Percentiles rank a stretch among this genome's conserved stretches.
phyloP scores from a whole-genome alignment of 2,329 filamentous ascomycete species.

The Rutstroemia sp. region DNA sequence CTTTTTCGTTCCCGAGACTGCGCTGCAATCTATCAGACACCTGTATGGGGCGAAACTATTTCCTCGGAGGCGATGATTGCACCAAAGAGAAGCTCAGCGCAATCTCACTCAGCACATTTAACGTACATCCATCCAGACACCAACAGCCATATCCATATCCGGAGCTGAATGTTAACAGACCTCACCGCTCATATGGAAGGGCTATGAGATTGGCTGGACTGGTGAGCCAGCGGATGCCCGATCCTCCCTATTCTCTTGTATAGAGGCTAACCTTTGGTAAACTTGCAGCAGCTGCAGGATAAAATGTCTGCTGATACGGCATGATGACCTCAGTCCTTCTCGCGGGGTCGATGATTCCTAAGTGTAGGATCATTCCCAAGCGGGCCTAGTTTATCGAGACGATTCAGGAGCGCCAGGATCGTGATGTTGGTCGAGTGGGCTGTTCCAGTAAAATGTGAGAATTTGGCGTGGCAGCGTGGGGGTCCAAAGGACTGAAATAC shows the following conservation, averaged over 20 bases:
- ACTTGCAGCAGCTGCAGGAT: constrained; percentile 3
- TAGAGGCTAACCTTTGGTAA: background rate
- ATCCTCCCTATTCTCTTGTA: background rate
- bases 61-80: background rate
- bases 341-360: constrained; percentile 4
- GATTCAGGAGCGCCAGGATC: background rate
- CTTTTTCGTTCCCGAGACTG: background rate
- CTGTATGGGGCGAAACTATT: background rate
- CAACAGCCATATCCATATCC: background rate
- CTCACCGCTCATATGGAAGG: background rate
- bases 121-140: background rate
- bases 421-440: background rate
- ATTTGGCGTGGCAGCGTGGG: background rate
- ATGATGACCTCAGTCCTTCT: constrained; percentile 6
- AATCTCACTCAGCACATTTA: constrained; percentile 6
- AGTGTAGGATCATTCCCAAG: background rate
- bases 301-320: constrained; percentile 8
- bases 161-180: constrained; percentile 1
- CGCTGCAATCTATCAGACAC: background rate
- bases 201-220: background rate
- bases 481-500: background rate
- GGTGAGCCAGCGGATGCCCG: background rate
- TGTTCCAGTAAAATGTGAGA: background rate
- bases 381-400: background rate
- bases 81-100: background rate